Conservation (phyloP, 1,284 basidiomycete genomes). For the Cryptococcus sp. region DNA sequence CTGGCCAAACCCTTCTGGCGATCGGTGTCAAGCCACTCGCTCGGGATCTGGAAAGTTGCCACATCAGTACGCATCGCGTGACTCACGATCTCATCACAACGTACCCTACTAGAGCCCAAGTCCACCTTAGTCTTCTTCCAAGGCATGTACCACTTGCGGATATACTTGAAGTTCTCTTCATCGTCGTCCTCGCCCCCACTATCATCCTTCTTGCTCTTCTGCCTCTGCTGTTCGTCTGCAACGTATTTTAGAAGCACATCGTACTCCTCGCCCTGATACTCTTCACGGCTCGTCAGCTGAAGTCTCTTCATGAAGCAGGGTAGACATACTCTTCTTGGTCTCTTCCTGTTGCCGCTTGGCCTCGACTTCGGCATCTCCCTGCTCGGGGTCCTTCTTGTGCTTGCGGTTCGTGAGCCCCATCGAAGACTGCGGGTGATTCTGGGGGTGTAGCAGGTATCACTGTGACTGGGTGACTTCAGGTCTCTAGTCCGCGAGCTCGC, state of each 20-base stretch:
- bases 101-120: constrained; percentile 35
- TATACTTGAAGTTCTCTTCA: constrained; percentile 31
- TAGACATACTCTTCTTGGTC: constrained; percentile 32
- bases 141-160: constrained; percentile 47
- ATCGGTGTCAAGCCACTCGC: constrained; percentile 55
- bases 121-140: constrained; percentile 50
- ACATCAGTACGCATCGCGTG: no score
- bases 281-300: constrained; percentile 6
- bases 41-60: constrained; percentile 44
- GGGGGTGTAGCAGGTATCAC: no score
- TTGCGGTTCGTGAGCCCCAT: constrained; percentile 38
- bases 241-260: constrained; percentile 45
- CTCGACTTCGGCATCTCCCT: constrained; percentile 31
- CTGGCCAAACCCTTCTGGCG: constrained; percentile 52
- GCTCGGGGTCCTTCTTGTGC: constrained; percentile 28
- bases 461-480: no score
- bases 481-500: no score
- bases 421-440: not conserved
- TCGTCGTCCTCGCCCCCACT: constrained; percentile 35
- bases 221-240: constrained; percentile 30
- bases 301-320: not conserved
- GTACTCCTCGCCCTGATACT: constrained; percentile 46
- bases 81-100: constrained; percentile 1
- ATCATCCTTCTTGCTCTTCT: constrained; percentile 29
- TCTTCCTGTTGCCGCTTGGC: constrained; percentile 25